Evolutionary conservation across 2,329 filamentous ascomycete genomes (phyloP).

Genomic region (Curvularia hawaiiensis): DNA sequence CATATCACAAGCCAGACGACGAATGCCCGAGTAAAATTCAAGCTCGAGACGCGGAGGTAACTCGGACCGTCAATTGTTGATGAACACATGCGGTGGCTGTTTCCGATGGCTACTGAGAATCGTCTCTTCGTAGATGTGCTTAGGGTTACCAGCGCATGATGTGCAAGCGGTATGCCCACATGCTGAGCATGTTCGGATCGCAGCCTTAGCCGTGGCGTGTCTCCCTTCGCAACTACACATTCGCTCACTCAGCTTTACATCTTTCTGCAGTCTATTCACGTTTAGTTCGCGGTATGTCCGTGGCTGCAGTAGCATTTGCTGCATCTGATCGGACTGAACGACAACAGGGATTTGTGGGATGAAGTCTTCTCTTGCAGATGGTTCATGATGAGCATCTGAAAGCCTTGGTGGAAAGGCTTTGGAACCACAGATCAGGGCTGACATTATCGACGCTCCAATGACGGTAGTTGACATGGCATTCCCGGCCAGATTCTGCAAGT

Average conservation of each 20-base stretch:
- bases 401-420: constrained; percentile 12
- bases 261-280: constrained; percentile 16
- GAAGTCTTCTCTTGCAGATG: neutral
- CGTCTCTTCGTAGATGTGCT: constrained; percentile 50
- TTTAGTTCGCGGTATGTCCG: constrained; percentile 10
- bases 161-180: constrained; percentile 63
- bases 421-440: constrained; percentile 57
- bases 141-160: constrained; percentile 60
- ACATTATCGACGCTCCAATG: constrained; percentile 66
- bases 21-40: constrained; percentile 22
- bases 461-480: constrained; percentile 82
- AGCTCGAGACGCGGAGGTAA: constrained; percentile 33
- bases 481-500: constrained; percentile 73
- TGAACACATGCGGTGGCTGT: constrained; percentile 51
- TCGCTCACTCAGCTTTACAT: constrained; percentile 47
- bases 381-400: neutral
- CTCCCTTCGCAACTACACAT: constrained; percentile 65
- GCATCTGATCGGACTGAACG: neutral
- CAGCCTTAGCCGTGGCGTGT: constrained; percentile 42
- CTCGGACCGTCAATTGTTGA: constrained; percentile 44
- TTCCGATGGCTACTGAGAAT: constrained; percentile 33
- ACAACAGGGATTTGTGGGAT: neutral
- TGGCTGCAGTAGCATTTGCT: neutral
- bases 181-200: constrained; percentile 55
- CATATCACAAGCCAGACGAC: neutral